phyloP scores from a whole-genome alignment of 371 early-diverging fungal genomes.

The Sporodiniella umbellata region DNA sequence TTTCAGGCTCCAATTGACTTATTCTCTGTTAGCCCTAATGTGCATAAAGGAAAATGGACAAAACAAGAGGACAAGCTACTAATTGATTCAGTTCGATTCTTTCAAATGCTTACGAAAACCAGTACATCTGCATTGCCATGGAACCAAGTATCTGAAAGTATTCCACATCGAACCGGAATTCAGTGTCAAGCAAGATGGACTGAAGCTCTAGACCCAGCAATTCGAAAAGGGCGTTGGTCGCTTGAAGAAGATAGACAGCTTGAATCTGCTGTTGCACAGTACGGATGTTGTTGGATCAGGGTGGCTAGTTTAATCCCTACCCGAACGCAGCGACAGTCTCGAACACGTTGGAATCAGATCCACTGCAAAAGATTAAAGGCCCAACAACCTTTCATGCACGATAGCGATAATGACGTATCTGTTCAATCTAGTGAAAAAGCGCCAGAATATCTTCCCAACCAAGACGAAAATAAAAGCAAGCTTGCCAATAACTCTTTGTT shows the following conservation, averaged over 20 bases:
- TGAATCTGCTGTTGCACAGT: constrained; percentile 31
- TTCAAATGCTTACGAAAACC: not conserved
- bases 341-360: constrained; percentile 57
- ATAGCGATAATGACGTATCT: too few species aligned
- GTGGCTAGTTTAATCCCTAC: constrained; percentile 53
- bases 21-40: constrained; percentile 25
- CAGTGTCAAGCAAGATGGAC: constrained; percentile 62
- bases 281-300: constrained; percentile 59
- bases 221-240: constrained; percentile 58
- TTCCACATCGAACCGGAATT: constrained; percentile 45
- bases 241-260: constrained; percentile 52
- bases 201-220: constrained; percentile 60
- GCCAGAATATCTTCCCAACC: too few species aligned
- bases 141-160: constrained; percentile 39
- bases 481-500: too few species aligned
- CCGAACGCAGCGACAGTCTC: constrained; percentile 61
- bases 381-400: not conserved
- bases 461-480: too few species aligned
- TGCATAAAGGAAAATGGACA: constrained; percentile 58
- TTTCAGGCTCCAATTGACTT: constrained; percentile 3
- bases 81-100: constrained; percentile 30
- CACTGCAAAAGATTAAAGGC: constrained; percentile 20
- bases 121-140: constrained; percentile 26
- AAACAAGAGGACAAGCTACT: constrained; percentile 45
- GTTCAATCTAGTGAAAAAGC: too few species aligned